phyloP scores from a whole-genome alignment of 208 protist species.

The Porcisia hertigi region DNA sequence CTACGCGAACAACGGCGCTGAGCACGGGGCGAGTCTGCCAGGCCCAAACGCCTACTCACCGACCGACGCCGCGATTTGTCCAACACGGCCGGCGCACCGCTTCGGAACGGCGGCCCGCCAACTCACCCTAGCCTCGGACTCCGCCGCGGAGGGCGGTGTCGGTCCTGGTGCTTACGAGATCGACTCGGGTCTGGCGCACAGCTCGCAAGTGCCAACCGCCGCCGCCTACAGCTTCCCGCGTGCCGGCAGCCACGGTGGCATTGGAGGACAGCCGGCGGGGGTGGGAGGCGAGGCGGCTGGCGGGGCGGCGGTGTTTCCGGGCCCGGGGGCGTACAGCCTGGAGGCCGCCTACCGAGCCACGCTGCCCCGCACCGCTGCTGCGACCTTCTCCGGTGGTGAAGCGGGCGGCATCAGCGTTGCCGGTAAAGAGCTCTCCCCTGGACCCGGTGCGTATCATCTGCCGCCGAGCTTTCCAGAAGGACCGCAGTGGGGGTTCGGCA shows the following conservation, averaged over 20 bases:
- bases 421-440: slow-evolving; percentile 1
- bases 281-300: not conserved
- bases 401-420: not conserved
- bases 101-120: slow-evolving; percentile 23
- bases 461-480: slow-evolving; percentile 26
- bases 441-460: slow-evolving; percentile 28
- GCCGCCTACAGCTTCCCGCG: slow-evolving; percentile 26
- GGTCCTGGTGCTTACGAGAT: slow-evolving; percentile 63
- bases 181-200: slow-evolving; percentile 1
- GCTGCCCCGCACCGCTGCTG: slow-evolving; percentile 9
- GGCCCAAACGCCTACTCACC: slow-evolving; percentile 27
- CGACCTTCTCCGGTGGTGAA: not conserved
- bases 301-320: slow-evolving; percentile 19
- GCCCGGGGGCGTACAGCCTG: slow-evolving; percentile 52
- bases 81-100: slow-evolving; percentile 10
- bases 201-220: slow-evolving; percentile 12
- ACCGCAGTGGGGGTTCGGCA: slow-evolving; percentile 34
- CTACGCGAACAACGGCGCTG: not conserved
- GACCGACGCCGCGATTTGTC: slow-evolving; percentile 6
- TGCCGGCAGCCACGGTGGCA: slow-evolving; percentile 1
- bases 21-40: not conserved
- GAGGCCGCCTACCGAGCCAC: slow-evolving; percentile 20
- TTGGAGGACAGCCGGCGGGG: not conserved
- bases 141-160: slow-evolving; percentile 10
- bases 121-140: not conserved